Base-by-base conservation (phyloP, 345 rosid genomes). In the Brassica napus region DNA sequence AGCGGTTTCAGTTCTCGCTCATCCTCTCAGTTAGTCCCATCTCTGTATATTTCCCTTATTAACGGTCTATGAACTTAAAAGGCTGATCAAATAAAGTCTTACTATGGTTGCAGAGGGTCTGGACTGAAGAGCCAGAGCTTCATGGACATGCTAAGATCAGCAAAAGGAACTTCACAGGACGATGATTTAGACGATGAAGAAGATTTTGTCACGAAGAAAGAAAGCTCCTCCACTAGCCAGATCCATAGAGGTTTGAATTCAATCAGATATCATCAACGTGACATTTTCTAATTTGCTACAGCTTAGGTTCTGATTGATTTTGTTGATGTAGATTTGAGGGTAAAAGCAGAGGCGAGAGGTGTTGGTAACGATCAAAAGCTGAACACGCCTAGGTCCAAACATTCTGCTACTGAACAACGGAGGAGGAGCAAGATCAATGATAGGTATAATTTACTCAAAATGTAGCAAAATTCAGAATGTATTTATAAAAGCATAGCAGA, bases 371-470 rank as follows among this genome's bases (percentile, higher is more conserved):
- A 93, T 26, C 97, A 90, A 86, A 92, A 88, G 82, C 87, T 89
- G 14, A 88, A 85, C 86, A 93, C 97, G 4, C 97, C 98, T 1
- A 87, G 97, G 70, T 96, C 99, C 65, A 96, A 96, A 84, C 99
- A 96, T 85, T 96, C 99, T 52, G 95, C 99, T 4, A 96, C 99
- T 0, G 98, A 96, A 85, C 98, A 96, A 84, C 88, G 98, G 24
- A 79, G 99, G 75, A 89, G 99, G 84, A 93, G 99, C 86, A 96
- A 96, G 85, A 96, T 96, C 76, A 96, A 92, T 78, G 97, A 96
- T 83, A 89, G 98, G 97, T 18, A 18, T 84, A 81, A 85, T 86
- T 44, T 68, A 21, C 37, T 14, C 60, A 57, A 10, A 52, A 24
- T 75, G 11, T 64, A 16, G 71, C 32, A 8, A 59, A 59, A 11